Base-by-base conservation (phyloP, 1,139 yeast genomes). In the Taphrina betulina region DNA sequence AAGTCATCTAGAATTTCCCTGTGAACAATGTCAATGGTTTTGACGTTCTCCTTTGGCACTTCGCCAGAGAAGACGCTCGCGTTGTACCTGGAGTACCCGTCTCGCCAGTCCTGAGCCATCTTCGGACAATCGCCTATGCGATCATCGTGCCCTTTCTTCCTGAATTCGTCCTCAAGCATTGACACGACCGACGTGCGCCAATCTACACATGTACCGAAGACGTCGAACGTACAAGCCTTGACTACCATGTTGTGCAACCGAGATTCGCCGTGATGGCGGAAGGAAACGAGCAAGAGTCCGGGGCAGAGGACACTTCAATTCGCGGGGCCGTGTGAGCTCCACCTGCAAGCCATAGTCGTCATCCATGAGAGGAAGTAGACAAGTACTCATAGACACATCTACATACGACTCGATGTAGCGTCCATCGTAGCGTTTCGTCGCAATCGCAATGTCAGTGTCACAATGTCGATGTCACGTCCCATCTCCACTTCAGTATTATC, bases 181-280 rank as follows among this genome's bases (percentile, higher is more conserved):
- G 37, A 20, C 34, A 57, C 59, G 58, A 58, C 24, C 45, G 54
- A 50, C 16, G 37, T 37, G 17, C 62, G 59, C 63, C 63, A 61
- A 45, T 61, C 63, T 20, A 61, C 62, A 12, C 61, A 62, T 3
- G 63, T 61, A 10, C 63, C 63, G 28, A 61, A 61, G 23, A 57
- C 60, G 52, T 60, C 63, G 31, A 60, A 60, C 7, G 60, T 36
- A 8, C 60, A 44, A 2, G 62, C 63, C 42, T 53, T 45, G 23
- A 60, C 50, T 16, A 26, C n/a, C 54, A 50, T 50, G 24, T n/a
- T n/a, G n/a, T n/a, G n/a, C n/a, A n/a, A n/a, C n/a, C n/a, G n/a
- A n/a, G 26, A 12, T 10, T 10, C 23, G 41, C n/a, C n/a, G n/a
- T n/a, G n/a, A n/a, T n/a, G n/a, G n/a, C n/a, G n/a, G 37, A 34